phyloP scores from a whole-genome alignment of 305 asterid species.

The Solanum chacoense region DNA sequence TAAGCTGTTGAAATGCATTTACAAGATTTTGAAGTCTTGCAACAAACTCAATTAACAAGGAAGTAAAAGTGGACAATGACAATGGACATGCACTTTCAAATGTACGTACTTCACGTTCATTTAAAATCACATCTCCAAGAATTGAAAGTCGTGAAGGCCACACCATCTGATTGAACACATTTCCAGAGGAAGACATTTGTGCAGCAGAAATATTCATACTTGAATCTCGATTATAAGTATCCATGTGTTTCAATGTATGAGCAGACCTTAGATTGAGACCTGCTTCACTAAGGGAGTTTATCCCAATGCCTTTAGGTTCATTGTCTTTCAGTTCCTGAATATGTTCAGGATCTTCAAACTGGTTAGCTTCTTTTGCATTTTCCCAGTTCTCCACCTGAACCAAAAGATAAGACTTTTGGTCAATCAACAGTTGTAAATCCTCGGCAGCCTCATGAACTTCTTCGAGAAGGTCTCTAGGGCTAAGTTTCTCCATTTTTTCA shows the following conservation, averaged over 20 bases:
- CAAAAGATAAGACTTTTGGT: conserved; percentile 68
- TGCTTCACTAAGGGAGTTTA: conserved; percentile 43
- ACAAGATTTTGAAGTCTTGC: conserved; percentile 89
- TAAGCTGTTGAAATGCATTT: conserved; percentile 47
- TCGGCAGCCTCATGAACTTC: conserved; percentile 88
- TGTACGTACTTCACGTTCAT: conserved; percentile 70
- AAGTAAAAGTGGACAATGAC: conserved; percentile 69
- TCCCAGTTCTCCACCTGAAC: conserved; percentile 75
- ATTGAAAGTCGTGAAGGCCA: conserved; percentile 91
- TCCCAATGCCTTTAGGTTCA: conserved; percentile 26
- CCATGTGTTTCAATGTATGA: conserved; percentile 24
- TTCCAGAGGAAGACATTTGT: conserved; percentile 54
- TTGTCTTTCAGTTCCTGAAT: conserved; percentile 57
- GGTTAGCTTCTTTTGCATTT: conserved; percentile 34
- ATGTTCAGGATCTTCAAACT: conserved; percentile 39
- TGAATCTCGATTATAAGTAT: conserved; percentile 27
- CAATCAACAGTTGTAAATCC: conserved; percentile 66
- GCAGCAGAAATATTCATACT: conserved; percentile 21
- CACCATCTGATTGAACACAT: conserved; percentile 45
- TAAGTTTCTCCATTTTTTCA: conserved; percentile 79
- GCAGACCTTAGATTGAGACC: conserved; percentile 30
- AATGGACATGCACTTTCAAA: conserved; percentile 83
- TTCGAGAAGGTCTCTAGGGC: conserved; percentile 41
- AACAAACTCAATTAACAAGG: conserved; percentile 77
- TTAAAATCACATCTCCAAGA: conserved; percentile 46